These are phyloP conservation scores for Hyaloperonospora brassicae DNA, from an alignment of 352 stramenopile species.

Conservation along the genomic window DNA sequence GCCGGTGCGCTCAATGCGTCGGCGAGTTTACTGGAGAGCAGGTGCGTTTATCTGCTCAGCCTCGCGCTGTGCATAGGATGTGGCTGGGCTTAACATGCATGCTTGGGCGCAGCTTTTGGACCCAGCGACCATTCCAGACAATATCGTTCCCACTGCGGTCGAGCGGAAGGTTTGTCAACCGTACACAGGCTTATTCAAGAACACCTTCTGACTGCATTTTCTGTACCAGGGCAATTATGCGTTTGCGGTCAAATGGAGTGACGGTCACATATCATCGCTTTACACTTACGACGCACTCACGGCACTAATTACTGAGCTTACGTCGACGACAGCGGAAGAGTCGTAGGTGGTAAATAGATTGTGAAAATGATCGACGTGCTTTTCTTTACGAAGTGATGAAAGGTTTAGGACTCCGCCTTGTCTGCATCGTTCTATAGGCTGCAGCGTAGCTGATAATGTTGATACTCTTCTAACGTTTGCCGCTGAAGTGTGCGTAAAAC, in stretches of 20 bases:
- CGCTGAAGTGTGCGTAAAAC: too few relatives aligned
- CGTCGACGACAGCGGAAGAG: neutral
- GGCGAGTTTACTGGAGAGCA: constrained; percentile 82
- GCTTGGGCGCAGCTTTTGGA: constrained; percentile 52
- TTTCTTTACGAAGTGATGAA: too few relatives aligned
- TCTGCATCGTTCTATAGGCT: too few relatives aligned
- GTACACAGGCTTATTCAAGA: neutral
- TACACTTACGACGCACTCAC: constrained; percentile 92
- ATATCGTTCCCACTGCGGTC: constrained; percentile 74
- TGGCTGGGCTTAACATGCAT: constrained; percentile 2
- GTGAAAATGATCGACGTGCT: too few relatives aligned
- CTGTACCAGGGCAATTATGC: constrained; percentile 93
- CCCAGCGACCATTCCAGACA: constrained; percentile 52
- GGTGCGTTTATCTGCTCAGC: constrained; percentile 20
- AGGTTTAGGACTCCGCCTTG: too few relatives aligned
- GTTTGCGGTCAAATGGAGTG: constrained; percentile 94
- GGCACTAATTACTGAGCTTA: constrained; percentile 46
- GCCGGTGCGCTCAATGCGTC: constrained; percentile 78
- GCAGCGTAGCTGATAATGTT: too few relatives aligned
- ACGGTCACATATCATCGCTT: constrained; percentile 93
- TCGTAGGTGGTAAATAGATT: too few relatives aligned
- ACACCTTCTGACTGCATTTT: constrained; percentile 2
- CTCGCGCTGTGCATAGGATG: neutral
- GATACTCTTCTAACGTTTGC: too few relatives aligned
- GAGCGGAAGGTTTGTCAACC: constrained; percentile 58